A percentile compares a stretch with the other conserved stretches of the same genome.
phyloP scores from a whole-genome alignment of 495 filamentous ascomycete genomes.

The Aspergillus homomorphus region DNA sequence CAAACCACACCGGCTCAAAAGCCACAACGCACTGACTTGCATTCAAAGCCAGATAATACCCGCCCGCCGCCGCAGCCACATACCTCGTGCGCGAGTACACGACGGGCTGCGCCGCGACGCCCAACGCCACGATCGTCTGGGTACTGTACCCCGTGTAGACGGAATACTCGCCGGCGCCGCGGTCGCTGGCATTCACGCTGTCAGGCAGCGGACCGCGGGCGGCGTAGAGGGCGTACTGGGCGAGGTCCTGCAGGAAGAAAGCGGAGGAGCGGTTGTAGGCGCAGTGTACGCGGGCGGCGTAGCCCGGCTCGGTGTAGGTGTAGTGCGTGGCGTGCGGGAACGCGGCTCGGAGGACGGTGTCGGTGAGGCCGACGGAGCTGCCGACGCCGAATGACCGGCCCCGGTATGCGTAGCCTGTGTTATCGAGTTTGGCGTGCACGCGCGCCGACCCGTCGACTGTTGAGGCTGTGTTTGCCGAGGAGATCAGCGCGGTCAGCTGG shows the following conservation, averaged over 20 bases:
- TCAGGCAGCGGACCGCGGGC: neutral
- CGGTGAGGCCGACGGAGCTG: neutral
- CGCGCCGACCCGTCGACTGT: neutral
- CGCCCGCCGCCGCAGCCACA: neutral
- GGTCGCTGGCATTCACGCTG: too few relatives aligned
- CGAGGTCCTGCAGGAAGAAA: neutral
- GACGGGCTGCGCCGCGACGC: neutral
- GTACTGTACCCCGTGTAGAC: neutral
- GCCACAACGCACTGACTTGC: neutral
- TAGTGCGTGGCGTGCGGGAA: neutral
- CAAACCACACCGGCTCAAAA: neutral
- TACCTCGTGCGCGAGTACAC: neutral
- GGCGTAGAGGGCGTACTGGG: neutral
- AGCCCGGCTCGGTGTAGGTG: neutral
- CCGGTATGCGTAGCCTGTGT: neutral
- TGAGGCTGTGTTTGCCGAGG: neutral
- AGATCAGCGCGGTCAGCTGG: neutral
- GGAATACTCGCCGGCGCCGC: neutral
- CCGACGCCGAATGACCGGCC: neutral
- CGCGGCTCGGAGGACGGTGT: neutral
- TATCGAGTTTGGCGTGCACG: neutral
- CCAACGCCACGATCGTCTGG: neutral
- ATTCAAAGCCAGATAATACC: neutral
- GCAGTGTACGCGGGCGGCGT: neutral
- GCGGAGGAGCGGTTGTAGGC: neutral